These are phyloP conservation scores for Trichoderma gracile DNA, from an alignment of 2,329 filamentous ascomycete species.

Conservation along the genomic window DNA sequence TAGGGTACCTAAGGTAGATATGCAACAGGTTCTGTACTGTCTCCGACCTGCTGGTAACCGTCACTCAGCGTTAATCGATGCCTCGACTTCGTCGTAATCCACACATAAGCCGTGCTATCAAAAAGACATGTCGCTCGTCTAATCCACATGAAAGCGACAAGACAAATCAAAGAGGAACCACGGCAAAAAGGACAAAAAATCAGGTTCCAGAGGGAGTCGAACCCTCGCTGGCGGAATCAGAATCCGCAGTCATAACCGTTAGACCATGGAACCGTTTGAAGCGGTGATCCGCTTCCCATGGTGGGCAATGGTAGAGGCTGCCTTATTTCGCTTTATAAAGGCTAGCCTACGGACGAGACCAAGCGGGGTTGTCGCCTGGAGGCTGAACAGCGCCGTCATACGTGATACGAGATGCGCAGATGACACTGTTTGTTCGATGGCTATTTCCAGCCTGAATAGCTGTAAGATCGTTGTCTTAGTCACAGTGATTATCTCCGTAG, in stretches of 20 bases:
- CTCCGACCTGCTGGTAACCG: no score
- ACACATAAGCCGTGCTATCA: no score
- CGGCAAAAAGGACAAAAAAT: neutral
- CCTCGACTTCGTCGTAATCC: no score
- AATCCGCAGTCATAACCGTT: constrained; percentile 28
- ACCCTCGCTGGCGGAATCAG: constrained; percentile 29
- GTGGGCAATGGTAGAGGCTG: neutral
- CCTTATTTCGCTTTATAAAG: neutral
- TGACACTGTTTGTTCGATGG: no score
- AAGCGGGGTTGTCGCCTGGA: neutral
- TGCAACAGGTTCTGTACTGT: no score
- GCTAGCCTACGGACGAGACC: neutral
- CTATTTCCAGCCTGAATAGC: no score
- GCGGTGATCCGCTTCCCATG: constrained; percentile 22
- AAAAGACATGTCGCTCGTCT: neutral
- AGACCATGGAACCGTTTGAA: constrained; percentile 26
- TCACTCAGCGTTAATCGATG: no score
- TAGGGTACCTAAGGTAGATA: no score
- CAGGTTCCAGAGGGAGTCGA: constrained; percentile 26
- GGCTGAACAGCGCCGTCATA: neutral
- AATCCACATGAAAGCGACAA: no score
- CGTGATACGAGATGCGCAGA: no score
- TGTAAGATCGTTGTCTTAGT: no score
- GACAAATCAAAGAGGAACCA: neutral
- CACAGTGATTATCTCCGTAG: no score